A percentile compares a stretch with the other conserved stretches of the same genome.
Evolutionary conservation across 768 basidiomycete species (phyloP).

Genomic region (Pulveroboletus ravenelii): DNA sequence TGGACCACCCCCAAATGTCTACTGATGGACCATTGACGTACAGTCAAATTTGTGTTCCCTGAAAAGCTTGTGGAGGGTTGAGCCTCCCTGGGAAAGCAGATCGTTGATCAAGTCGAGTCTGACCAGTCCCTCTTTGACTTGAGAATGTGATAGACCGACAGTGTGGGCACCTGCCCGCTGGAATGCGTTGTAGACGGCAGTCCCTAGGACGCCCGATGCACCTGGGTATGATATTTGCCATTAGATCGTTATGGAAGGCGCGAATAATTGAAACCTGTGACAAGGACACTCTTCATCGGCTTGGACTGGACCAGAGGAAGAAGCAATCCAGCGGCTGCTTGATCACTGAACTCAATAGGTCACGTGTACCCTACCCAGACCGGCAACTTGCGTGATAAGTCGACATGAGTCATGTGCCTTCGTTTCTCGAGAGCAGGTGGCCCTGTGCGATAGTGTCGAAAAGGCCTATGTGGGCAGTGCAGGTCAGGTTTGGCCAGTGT

Average conservation of each 20-base stretch:
- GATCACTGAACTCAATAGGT: neutral
- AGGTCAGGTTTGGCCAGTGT: too few species aligned
- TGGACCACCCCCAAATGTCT: neutral
- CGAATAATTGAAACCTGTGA: constrained; percentile 44
- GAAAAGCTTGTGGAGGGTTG: constrained; percentile 46
- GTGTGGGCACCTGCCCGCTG: constrained; percentile 40
- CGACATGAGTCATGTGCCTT: neutral
- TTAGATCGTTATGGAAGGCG: constrained; percentile 10
- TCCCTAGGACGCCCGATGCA: constrained; percentile 87
- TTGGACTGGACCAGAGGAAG: neutral
- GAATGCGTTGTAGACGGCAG: constrained; percentile 72
- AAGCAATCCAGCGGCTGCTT: neutral
- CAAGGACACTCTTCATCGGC: constrained; percentile 43
- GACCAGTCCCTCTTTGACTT: constrained; percentile 47
- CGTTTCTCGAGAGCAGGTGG: neutral
- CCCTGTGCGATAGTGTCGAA: neutral
- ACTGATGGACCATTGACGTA: constrained; percentile 34
- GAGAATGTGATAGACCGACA: constrained; percentile 69
- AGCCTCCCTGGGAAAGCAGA: constrained; percentile 34
- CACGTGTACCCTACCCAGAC: neutral
- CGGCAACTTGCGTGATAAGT: too few species aligned
- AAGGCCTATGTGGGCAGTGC: neutral
- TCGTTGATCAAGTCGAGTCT: constrained; percentile 67
- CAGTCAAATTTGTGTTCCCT: constrained; percentile 61
- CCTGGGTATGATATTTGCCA: constrained; percentile 40